These are phyloP conservation scores for Brassica balearica DNA, from an alignment of 441 rosid species.

Conservation along the genomic window DNA sequence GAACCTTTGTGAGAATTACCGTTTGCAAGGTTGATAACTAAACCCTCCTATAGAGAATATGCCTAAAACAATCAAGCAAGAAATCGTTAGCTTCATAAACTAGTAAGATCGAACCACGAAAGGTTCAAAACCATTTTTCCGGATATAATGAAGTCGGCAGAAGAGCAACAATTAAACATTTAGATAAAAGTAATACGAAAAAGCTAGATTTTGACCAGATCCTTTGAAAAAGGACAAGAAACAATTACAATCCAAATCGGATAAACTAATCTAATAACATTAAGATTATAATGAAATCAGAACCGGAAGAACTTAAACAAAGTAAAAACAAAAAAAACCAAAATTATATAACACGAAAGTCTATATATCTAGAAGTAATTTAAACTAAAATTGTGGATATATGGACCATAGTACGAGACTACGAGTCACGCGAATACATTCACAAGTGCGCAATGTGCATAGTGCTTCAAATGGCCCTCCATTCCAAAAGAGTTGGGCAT, in stretches of 20 bases:
- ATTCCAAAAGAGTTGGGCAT: slow-evolving; percentile 44
- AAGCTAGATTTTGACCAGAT: neutral
- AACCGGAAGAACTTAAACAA: neutral
- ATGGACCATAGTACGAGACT: slow-evolving; percentile 16
- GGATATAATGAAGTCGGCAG: neutral
- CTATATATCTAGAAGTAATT: neutral
- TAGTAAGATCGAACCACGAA: neutral
- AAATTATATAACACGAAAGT: neutral
- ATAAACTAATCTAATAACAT: neutral
- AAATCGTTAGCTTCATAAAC: neutral
- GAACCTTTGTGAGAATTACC: neutral
- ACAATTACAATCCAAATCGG: neutral
- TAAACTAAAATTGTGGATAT: slow-evolving; percentile 4
- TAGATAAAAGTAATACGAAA: neutral
- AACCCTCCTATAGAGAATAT: neutral
- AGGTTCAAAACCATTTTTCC: neutral
- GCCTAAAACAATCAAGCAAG: neutral
- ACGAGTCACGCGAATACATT: slow-evolving; percentile 23
- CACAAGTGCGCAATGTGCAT: slow-evolving; percentile 39
- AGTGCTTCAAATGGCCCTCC: slow-evolving; percentile 18
- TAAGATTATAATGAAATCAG: neutral
- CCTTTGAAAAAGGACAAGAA: neutral
- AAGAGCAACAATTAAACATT: neutral
- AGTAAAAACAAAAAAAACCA: no score
- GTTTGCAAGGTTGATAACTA: neutral